Evolutionary conservation across 257 asterid genomes (phyloP).

Genomic region (Leptodermis oblonga): DNA sequence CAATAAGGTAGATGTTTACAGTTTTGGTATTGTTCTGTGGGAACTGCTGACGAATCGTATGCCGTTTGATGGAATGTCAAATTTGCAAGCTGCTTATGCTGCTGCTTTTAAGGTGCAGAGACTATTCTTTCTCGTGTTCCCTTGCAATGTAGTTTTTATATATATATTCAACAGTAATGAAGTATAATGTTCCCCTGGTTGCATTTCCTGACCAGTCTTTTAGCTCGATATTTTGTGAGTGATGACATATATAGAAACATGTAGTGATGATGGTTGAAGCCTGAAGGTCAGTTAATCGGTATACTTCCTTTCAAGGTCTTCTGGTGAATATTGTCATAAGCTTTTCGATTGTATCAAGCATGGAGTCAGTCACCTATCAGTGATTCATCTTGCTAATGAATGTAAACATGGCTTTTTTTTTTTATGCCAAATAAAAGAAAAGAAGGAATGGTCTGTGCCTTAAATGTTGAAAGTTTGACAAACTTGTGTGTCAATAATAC

Average conservation of each 20-base stretch:
- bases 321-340: too few species aligned
- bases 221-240: neutral
- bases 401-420: neutral
- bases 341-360: too few species aligned
- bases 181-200: neutral
- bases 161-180: too few species aligned
- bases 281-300: too few species aligned
- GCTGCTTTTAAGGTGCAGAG: constrained; percentile 91
- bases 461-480: neutral
- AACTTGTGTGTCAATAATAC: neutral
- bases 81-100: constrained; percentile 98
- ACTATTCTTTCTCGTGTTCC: neutral
- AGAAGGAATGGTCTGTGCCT: too few species aligned
- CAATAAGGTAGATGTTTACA: constrained; percentile 89
- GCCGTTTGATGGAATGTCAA: constrained; percentile 99
- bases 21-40: constrained; percentile 95
- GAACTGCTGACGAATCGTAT: constrained; percentile 82
- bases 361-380: too few species aligned
- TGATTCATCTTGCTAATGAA: neutral
- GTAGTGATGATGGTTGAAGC: neutral
- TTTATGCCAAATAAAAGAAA: too few species aligned
- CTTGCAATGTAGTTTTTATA: too few species aligned
- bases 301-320: too few species aligned
- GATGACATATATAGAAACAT: neutral
- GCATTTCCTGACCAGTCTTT: neutral